Base-by-base conservation (phyloP, 2,329 filamentous ascomycete genomes). In the Graphilbum sp. region DNA sequence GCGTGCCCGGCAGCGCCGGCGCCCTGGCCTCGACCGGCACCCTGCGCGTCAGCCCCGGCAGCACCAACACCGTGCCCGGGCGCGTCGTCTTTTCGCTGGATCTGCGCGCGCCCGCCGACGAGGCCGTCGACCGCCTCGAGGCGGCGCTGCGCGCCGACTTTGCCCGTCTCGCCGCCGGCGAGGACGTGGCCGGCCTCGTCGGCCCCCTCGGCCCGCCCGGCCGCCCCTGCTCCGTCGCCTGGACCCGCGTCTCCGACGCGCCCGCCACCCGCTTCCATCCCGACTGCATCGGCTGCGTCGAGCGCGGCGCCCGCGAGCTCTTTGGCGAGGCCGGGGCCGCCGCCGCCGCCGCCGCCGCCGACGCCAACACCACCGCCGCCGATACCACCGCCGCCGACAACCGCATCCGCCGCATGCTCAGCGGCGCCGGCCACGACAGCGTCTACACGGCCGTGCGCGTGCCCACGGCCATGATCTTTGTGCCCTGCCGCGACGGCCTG, bases 41-140 rank as follows among this genome's bases (percentile, higher is more conserved):
- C 5, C 36, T 56, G 9, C 39, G 32, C 1, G 41, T 34, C 1
- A 29, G 40, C 12, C 44, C 45, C 7, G 76, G 77, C 4, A 77
- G 68, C 40, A 77, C 78, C 13, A 85, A 86, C 53, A 86, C 80
- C 0, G 74, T 85, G 1, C 76, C 79, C 0, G 75, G 76, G 1
- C 56, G 61, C 29, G 80, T 82, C 4, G 63, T 62, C 30, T 82
- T 84, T 53, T 74, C 66, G 16, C 66, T 84, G 8, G 79, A 85
- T 49, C 69, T 84, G 35, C 70, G 79, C 21, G 10, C 27, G 10
- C 64, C 68, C 0, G 64, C 61, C 9, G 61, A 66, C 29, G 69
- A 76, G 47, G 57, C 58, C 19, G 13, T 15, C 15, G 27, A 29
- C 11, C 10, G 13, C 6, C 7, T 29, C 6, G 27, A 29, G 11